A percentile compares a stretch with the other conserved stretches of the same genome.
These are phyloP conservation scores for Rachicladosporium sp. DNA, from an alignment of 2,329 filamentous ascomycete genomes.

Conservation along the genomic window DNA sequence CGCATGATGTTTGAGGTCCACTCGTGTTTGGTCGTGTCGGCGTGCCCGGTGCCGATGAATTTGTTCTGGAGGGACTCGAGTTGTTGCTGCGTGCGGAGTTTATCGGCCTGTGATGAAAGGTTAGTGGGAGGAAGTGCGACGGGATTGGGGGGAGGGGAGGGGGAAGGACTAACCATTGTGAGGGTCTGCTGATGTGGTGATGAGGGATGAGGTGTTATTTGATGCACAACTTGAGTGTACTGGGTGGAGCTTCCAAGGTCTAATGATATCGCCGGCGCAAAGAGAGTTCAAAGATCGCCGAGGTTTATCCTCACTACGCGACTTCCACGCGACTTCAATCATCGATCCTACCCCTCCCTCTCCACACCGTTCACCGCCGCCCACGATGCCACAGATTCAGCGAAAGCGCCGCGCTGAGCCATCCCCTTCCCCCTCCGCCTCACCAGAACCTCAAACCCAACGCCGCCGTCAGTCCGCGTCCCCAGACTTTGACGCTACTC, in stretches of 20 bases:
- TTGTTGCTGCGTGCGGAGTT: slow-evolving; percentile 93
- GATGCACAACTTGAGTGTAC: too few relatives aligned
- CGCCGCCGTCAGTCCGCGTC: slow-evolving; percentile 12
- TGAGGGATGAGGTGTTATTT: too few relatives aligned
- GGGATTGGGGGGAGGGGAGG: neutral
- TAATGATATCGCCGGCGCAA: too few relatives aligned
- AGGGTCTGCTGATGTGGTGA: too few relatives aligned
- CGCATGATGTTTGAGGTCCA: slow-evolving; percentile 93
- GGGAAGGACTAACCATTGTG: too few relatives aligned
- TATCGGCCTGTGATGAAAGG: slow-evolving; percentile 56
- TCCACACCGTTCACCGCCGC: too few relatives aligned
- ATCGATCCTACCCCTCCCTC: too few relatives aligned
- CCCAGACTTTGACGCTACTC: slow-evolving; percentile 11
- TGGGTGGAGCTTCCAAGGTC: too few relatives aligned
- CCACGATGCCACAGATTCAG: slow-evolving; percentile 9
- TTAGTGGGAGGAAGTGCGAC: neutral
- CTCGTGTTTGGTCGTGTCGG: slow-evolving; percentile 94
- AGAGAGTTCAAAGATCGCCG: too few relatives aligned
- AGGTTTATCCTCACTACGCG: too few relatives aligned
- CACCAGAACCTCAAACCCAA: slow-evolving; percentile 18
- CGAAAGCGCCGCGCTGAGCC: slow-evolving; percentile 19
- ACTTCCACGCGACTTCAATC: too few relatives aligned
- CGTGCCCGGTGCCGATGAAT: slow-evolving; percentile 89
- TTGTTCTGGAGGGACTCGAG: slow-evolving; percentile 93
- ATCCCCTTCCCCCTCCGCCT: slow-evolving; percentile 9